phyloP scores from a whole-genome alignment of 345 rosid genomes.

The Toxicodendron radicans region DNA sequence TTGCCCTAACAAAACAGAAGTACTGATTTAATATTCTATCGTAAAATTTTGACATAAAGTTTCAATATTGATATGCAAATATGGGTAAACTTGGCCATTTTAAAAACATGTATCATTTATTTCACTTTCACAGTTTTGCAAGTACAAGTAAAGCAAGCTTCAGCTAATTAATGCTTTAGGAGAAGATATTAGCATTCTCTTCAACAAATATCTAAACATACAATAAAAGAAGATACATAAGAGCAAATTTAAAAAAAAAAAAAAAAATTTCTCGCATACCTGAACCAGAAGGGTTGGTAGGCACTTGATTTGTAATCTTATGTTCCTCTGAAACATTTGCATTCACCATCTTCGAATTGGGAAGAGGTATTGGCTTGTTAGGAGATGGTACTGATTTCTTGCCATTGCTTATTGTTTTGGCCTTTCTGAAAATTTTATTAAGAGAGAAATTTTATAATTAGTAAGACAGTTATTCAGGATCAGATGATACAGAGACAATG shows the following conservation, averaged over 20 bases:
- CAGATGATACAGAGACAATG: background rate
- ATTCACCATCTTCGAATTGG: slow-evolving; percentile 24
- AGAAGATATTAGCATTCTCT: background rate
- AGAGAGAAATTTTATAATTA: background rate
- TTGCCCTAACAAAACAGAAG: slow-evolving; percentile 34
- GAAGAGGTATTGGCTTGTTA: slow-evolving; percentile 32
- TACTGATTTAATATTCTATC: background rate
- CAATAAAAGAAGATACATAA: background rate
- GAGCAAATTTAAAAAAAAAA: background rate
- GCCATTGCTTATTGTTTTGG: slow-evolving; percentile 55
- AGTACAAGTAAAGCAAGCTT: background rate
- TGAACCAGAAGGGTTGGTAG: slow-evolving; percentile 32
- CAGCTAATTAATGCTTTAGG: background rate
- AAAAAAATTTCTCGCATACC: slow-evolving; percentile 33
- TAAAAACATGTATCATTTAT: background rate
- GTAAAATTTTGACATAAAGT: slow-evolving; percentile 6
- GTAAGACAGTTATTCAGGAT: background rate
- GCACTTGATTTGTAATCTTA: slow-evolving; percentile 30
- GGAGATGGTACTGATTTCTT: slow-evolving; percentile 32
- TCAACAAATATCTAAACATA: slow-evolving; percentile 10
- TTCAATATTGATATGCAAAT: background rate
- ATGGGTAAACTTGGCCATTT: background rate
- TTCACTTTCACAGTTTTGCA: slow-evolving; percentile 4
- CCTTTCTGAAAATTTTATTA: slow-evolving; percentile 47
- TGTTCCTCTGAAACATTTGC: slow-evolving; percentile 42